These are phyloP conservation scores for Tetrapyrgos nigripes DNA, from an alignment of 1,284 basidiomycete species.

Conservation along the genomic window DNA sequence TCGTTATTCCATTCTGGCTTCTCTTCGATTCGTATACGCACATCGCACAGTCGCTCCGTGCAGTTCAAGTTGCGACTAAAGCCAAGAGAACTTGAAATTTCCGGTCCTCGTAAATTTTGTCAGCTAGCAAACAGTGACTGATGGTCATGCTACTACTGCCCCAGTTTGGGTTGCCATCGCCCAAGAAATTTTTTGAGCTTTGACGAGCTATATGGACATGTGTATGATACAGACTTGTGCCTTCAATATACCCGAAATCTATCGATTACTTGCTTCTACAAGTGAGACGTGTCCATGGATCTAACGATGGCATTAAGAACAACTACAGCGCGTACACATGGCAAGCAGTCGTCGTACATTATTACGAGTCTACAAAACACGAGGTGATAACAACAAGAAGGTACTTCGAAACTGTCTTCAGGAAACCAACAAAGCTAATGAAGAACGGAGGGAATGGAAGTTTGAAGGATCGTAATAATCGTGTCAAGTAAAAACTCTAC, in stretches of 20 bases:
- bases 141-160: too few relatives aligned
- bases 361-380: not conserved
- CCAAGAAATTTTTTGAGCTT: too few relatives aligned
- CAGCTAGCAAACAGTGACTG: too few relatives aligned
- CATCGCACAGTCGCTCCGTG: slow-evolving; percentile 65
- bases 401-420: too few relatives aligned
- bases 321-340: not conserved
- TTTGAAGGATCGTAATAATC: not conserved
- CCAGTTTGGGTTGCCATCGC: too few relatives aligned
- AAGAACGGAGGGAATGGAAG: not conserved
- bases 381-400: not conserved
- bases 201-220: too few relatives aligned
- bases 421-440: not conserved
- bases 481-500: not conserved
- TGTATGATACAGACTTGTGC: too few relatives aligned
- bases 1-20: slow-evolving; percentile 73
- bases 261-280: too few relatives aligned
- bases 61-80: slow-evolving; percentile 41
- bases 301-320: not conserved
- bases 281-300: too few relatives aligned
- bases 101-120: too few relatives aligned
- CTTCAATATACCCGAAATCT: too few relatives aligned
- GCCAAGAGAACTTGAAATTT: slow-evolving; percentile 46
- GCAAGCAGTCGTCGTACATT: not conserved
- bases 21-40: slow-evolving; percentile 79